These are phyloP conservation scores for Vitis rupestris DNA, from an alignment of 164 flowering plant genomes.

Conservation along the genomic window DNA sequence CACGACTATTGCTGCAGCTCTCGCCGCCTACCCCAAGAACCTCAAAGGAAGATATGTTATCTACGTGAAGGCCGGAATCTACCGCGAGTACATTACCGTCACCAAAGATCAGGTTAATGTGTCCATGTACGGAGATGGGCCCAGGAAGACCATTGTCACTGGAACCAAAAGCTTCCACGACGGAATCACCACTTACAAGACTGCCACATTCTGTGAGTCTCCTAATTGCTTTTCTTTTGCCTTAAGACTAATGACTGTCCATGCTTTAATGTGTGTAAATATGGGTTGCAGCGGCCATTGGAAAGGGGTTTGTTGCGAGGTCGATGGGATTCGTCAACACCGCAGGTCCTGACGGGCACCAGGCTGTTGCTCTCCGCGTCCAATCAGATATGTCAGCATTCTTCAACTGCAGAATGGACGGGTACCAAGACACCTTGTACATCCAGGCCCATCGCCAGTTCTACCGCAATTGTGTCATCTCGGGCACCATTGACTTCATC, in stretches of 20 bases:
- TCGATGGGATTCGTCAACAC: slow-evolving; percentile 46
- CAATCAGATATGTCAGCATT: slow-evolving; percentile 37
- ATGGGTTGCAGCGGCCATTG: slow-evolving; percentile 31
- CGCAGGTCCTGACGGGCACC: slow-evolving; percentile 38
- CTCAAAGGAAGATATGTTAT: slow-evolving; percentile 28
- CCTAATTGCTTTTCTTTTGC: neutral
- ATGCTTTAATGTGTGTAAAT: too few relatives aligned
- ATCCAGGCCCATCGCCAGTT: slow-evolving; percentile 39
- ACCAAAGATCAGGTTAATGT: slow-evolving; percentile 20
- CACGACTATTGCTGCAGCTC: slow-evolving; percentile 43
- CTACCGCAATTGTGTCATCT: slow-evolving; percentile 40
- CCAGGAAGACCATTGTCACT: slow-evolving; percentile 37
- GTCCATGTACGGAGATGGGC: slow-evolving; percentile 56
- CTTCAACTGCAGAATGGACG: slow-evolving; percentile 39
- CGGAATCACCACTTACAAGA: slow-evolving; percentile 23
- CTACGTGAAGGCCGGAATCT: slow-evolving; percentile 56
- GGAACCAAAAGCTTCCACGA: slow-evolving; percentile 26
- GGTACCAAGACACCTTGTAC: slow-evolving; percentile 44
- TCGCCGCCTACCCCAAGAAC: slow-evolving; percentile 33
- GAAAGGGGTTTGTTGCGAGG: slow-evolving; percentile 31
- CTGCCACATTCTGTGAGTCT: slow-evolving; percentile 41
- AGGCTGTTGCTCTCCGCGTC: slow-evolving; percentile 43
- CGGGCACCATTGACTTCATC: slow-evolving; percentile 49
- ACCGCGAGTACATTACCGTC: slow-evolving; percentile 30
- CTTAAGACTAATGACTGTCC: too few relatives aligned